These are phyloP conservation scores for Candida ulmi DNA, from an alignment of 805 yeast species.

Conservation along the genomic window DNA sequence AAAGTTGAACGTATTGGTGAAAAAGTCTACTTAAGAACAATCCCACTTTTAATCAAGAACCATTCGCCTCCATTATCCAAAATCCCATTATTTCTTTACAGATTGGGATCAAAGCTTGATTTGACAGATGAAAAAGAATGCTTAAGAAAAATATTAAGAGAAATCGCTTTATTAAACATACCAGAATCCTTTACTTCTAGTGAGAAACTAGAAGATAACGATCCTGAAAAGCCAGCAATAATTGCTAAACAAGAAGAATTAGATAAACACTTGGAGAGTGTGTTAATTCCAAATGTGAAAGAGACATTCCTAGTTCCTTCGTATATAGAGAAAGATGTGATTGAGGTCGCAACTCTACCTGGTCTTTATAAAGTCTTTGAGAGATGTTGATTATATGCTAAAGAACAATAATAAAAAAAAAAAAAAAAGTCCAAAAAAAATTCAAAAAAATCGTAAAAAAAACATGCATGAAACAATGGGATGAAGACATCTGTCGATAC, in stretches of 20 bases:
- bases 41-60: conserved; percentile 68
- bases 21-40: conserved; percentile 33
- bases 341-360: conserved; percentile 88
- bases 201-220: conserved; percentile 19
- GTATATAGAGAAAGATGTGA: conserved; percentile 44
- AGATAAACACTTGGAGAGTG: conserved; percentile 43
- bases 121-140: conserved; percentile 70
- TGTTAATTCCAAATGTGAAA: conserved; percentile 61
- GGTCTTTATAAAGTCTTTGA: conserved; percentile 90
- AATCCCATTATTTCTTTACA: conserved; percentile 59
- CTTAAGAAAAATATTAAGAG: conserved; percentile 55
- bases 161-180: conserved; percentile 66
- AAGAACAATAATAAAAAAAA: too few species aligned
- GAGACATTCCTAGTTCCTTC: conserved; percentile 60
- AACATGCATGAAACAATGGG: too few species aligned
- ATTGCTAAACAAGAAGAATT: conserved; percentile 26
- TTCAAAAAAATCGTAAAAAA: too few species aligned
- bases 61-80: conserved; percentile 60
- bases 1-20: conserved; percentile 26
- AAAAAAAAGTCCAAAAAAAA: too few species aligned
- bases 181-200: conserved; percentile 47
- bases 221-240: conserved; percentile 18
- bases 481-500: too few species aligned
- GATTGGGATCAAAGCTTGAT: conserved; percentile 52
- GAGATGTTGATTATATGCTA: conserved; percentile 53